phyloP scores from a whole-genome alignment of 495 filamentous ascomycete species.

The Hyaloscypha hepaticicola region DNA sequence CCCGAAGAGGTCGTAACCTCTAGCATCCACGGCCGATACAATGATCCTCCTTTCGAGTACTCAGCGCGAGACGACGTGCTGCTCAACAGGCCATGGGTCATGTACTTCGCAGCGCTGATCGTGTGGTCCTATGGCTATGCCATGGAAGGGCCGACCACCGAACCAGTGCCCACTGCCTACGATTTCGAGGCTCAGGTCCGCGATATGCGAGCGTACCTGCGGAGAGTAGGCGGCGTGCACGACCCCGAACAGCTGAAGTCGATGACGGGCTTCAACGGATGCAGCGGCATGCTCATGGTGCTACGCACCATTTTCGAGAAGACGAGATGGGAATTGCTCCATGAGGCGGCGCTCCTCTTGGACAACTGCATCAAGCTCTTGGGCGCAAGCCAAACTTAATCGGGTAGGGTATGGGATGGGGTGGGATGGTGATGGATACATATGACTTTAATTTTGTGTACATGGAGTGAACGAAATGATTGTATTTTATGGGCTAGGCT shows the following conservation, averaged over 20 bases:
- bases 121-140: conserved; percentile 97
- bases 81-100: conserved; percentile 93
- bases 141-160: conserved; percentile 72
- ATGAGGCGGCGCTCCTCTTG: conserved; percentile 79
- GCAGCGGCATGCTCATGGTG: conserved; percentile 78
- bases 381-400: conserved; percentile 3
- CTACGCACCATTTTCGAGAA: conserved; percentile 77
- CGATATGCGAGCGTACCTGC: conserved; percentile 79
- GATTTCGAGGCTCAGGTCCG: conserved; percentile 63
- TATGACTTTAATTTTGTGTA: conserved; percentile 3
- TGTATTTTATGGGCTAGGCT: conserved; percentile 22
- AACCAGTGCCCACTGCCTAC: conserved; percentile 48
- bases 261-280: conserved; percentile 77
- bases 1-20: conserved; percentile 42
- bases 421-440: neutral
- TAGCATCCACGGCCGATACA: conserved; percentile 9
- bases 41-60: conserved; percentile 48
- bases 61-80: conserved; percentile 86
- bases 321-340: conserved; percentile 87
- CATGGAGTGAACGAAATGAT: neutral
- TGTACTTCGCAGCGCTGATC: conserved; percentile 89
- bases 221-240: conserved; percentile 68
- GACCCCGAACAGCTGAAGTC: conserved; percentile 78
- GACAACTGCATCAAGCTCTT: conserved; percentile 67
- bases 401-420: neutral